phyloP scores from a whole-genome alignment of 768 basidiomycete species.

The Boletus reticuloceps region DNA sequence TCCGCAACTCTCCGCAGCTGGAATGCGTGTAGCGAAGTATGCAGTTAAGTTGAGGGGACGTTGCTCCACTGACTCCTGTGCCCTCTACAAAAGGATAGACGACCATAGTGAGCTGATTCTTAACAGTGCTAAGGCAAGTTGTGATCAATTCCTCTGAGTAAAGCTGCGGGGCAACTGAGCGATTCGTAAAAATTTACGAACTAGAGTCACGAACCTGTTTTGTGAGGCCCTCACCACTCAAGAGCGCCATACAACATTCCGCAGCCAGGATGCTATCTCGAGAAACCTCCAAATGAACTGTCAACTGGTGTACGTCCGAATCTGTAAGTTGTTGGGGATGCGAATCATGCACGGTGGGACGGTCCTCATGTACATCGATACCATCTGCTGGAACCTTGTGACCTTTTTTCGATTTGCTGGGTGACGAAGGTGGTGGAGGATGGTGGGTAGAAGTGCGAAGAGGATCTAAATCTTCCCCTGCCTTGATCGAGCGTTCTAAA shows the following conservation, averaged over 20 bases:
- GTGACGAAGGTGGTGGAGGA: constrained; percentile 34
- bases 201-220: constrained; percentile 65
- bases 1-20: constrained; percentile 36
- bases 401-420: constrained; percentile 46
- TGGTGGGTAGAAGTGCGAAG: constrained; percentile 42
- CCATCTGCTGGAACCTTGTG: constrained; percentile 28
- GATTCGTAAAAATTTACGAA: not conserved
- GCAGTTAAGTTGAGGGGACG: constrained; percentile 50
- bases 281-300: constrained; percentile 54
- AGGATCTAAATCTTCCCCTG: constrained; percentile 73
- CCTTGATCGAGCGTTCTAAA: constrained; percentile 74
- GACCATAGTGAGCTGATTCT: constrained; percentile 74
- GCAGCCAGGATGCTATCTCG: constrained; percentile 78
- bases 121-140: constrained; percentile 69
- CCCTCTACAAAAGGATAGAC: constrained; percentile 88
- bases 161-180: constrained; percentile 44
- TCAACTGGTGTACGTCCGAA: constrained; percentile 49
- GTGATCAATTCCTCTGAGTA: constrained; percentile 95
- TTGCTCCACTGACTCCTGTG: constrained; percentile 38
- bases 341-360: constrained; percentile 2
- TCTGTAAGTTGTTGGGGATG: constrained; percentile 38
- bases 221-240: constrained; percentile 74
- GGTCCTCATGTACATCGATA: not conserved
- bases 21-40: constrained; percentile 45
- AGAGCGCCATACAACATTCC: constrained; percentile 75